These are phyloP conservation scores for Isoetes taiwanensis DNA, from an alignment of 75 land plant genomes.

Conservation along the genomic window DNA sequence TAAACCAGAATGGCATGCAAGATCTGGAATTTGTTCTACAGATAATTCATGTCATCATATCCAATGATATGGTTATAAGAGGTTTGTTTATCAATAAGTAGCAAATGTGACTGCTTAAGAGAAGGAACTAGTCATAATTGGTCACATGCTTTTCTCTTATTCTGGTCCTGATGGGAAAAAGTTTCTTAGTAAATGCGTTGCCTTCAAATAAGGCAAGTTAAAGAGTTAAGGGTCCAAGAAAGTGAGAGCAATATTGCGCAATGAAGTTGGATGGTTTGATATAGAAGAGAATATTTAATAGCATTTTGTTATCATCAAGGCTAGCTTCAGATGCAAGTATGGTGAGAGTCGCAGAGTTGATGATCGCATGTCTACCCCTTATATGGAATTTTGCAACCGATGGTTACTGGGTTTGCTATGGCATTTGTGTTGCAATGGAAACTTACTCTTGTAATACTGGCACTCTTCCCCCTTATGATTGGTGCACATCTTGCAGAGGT, in stretches of 20 bases:
- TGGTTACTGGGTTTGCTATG: slow-evolving; percentile 3
- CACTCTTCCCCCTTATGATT: slow-evolving; percentile 6
- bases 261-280: slow-evolving; percentile 5
- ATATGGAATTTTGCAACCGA: background rate
- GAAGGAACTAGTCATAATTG: no score
- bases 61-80: no score
- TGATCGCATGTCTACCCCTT: background rate
- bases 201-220: no score
- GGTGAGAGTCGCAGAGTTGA: background rate
- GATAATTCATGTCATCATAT: no score
- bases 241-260: slow-evolving; percentile 1
- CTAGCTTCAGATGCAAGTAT: background rate
- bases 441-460: background rate
- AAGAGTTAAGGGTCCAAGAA: no score
- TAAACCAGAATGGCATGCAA: no score
- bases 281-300: slow-evolving; percentile 5
- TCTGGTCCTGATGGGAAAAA: no score
- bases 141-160: no score
- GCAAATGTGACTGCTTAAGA: no score
- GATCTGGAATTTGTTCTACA: no score
- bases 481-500: background rate
- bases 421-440: slow-evolving; percentile 3
- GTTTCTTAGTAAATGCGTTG: no score
- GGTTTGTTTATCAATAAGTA: no score
- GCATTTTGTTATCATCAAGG: background rate